Evolutionary conservation across 192 early-diverging fungal species (phyloP).

Genomic region (Backusella circina): DNA sequence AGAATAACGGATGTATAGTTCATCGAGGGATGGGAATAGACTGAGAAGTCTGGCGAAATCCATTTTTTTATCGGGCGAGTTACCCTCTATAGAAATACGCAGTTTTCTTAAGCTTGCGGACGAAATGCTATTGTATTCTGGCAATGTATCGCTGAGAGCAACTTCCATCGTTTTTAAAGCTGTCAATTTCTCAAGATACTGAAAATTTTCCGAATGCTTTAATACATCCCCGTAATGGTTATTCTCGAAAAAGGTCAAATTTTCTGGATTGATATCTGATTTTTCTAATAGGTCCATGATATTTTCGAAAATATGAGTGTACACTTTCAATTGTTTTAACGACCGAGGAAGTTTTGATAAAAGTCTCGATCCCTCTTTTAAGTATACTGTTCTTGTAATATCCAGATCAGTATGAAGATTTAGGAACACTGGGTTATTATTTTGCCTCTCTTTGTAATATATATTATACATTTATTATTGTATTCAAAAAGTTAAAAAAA

Average conservation of each 20-base stretch:
- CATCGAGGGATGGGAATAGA: neutral
- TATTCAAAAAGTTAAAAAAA: too few species aligned
- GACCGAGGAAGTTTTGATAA: neutral
- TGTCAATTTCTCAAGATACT: neutral
- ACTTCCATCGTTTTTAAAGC: neutral
- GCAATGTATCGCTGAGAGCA: neutral
- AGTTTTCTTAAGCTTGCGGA: neutral
- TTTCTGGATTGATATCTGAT: neutral
- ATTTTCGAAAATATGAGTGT: neutral
- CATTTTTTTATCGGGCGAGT: neutral
- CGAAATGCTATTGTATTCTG: neutral
- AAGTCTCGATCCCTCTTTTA: neutral
- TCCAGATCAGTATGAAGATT: neutral
- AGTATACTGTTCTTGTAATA: neutral
- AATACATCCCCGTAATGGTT: neutral
- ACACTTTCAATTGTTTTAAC: neutral
- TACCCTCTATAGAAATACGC: neutral
- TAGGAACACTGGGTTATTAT: neutral
- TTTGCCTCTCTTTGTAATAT: neutral
- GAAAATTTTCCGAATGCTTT: neutral
- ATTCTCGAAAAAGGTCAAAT: neutral
- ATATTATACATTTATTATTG: too few species aligned
- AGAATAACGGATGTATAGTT: neutral
- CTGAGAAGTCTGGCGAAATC: neutral
- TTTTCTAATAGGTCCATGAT: neutral